Evolutionary conservation across 805 yeast species (phyloP), one percentile per base, ranked within the genome.

Genomic region (Dipodascus geniculatus): DNA sequence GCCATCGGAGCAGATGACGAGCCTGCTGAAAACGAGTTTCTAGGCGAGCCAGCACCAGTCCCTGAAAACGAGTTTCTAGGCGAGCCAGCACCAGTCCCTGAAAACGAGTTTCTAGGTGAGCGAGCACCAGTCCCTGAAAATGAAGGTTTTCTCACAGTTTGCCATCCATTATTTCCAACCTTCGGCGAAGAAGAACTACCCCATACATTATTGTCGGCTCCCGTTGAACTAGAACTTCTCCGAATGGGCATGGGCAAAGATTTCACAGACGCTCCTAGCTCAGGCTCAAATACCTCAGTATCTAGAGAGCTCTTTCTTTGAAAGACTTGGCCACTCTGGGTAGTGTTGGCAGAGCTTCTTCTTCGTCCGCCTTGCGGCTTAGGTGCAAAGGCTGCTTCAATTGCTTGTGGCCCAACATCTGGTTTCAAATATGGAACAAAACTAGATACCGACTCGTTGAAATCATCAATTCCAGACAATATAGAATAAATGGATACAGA

Each of bases 401-500:
- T 38, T 6, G 44, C 44, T n/a, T 38, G 44, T 6, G 14, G 4
- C 4, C 20, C 17, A 9, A 38, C 20, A 6, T 38, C 44, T 14
- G 44, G 44, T 38, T 38, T 38, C 20, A 38, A n/a, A 38, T n/a
- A 38, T 11, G 62, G 63, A 9, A 56, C 57, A 8, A 48, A 44
- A 1, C 52, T 23, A 8, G 61, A 48, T 3, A 51, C 49, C 31
- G 63, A 60, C 17, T 59, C 63, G 33, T 61, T 61, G 52, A 63
- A 59, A 2, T 66, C 64, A 8, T 63, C 62, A 1, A 75, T 57
- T 31, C 73, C 54, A 6, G 44, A 38, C 19, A 38, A 38, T 6
- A 38, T 6, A 6, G 44, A 17, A 16, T n/a, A 38, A 6, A 38
- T 38, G 20, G 20, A n/a, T 6, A n/a, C 4, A 14, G 44, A n/a